Evolutionary conservation across 208 protist genomes (phyloP), one percentile per base, ranked within the genome.

Genomic region (Acanthamoeba castellanii): DNA sequence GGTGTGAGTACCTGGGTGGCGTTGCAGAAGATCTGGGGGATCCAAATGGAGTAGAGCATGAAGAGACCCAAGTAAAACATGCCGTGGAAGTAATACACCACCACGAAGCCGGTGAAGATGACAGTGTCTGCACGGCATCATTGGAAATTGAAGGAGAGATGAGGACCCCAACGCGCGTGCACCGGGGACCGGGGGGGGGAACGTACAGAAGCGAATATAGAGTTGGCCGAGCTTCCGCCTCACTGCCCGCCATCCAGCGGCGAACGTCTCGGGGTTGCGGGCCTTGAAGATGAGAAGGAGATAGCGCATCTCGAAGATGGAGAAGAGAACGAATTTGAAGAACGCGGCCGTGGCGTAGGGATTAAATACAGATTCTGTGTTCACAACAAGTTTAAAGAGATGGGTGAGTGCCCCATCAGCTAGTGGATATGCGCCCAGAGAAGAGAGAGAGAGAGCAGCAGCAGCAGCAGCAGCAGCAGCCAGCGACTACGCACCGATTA

Each of bases 221-320:
- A 97, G 95, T n/a, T 96, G 57, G 27, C 94, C 94, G 57, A 96
- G 95, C 78, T 96, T 92, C 27, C 95, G 57, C n/a, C 96, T 82
- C 47, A 96, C 57, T 20, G 88, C 78, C 52, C 55, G 57, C 55
- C 52, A 94, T 57, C 95, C 92, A n/a, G 74, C 64, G 37, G 92
- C 61, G 57, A 96, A 96, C 20, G 66, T 89, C 55, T 96, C 81
- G n/a, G 97, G 97, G 57, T 94, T 72, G 18, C 91, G 72, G 7
- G 97, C 94, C 42, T 97, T 97, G 59, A 96, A 97, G 57, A 98
- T 97, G 20, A 94, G 76, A 13, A 97, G 81, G 42, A 98, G 78
- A 57, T 97, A 98, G n/a, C 95, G 61, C 96, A 98, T 97, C 78
- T 97, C 96, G 70, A 96, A 97, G 64, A 98, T 92, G 45, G 96